phyloP scores from a whole-genome alignment of 2,329 filamentous ascomycete genomes.

The Sporothrix protearum region DNA sequence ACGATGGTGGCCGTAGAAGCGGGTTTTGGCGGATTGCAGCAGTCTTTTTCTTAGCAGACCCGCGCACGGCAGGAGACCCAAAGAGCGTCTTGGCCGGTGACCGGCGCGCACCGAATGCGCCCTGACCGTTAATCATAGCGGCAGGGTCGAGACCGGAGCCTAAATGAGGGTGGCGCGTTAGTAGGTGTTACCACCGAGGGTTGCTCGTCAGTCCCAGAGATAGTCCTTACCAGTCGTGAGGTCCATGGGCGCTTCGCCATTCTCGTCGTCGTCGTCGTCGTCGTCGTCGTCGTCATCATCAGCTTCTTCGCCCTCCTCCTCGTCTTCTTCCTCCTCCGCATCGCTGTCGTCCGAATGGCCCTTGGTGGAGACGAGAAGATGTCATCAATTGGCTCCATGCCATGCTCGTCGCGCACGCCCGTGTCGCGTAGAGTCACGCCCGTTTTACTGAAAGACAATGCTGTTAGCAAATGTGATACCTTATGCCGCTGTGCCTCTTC shows the following conservation, averaged over 20 bases:
- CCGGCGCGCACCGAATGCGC: conserved; percentile 47
- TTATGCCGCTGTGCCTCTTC: too few species aligned
- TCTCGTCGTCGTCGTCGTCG: conserved; percentile 37
- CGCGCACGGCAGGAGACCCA: conserved; percentile 55
- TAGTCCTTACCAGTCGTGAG: conserved; percentile 39
- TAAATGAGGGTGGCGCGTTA: conserved; percentile 30
- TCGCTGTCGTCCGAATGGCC: conserved; percentile 32
- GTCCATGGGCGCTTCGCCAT: conserved; percentile 48
- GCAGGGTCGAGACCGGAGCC: conserved; percentile 53
- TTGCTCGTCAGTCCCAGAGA: neutral
- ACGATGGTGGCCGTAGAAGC: conserved; percentile 53
- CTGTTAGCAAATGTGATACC: neutral
- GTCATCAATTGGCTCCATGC: conserved; percentile 80
- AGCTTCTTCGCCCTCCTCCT: conserved; percentile 35
- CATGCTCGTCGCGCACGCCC: conserved; percentile 82
- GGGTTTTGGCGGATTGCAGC: conserved; percentile 42
- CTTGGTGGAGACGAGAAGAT: conserved; percentile 84
- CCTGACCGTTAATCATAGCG: conserved; percentile 50
- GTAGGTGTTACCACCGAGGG: neutral
- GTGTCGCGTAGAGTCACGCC: conserved; percentile 76
- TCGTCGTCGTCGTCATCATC: conserved; percentile 30
- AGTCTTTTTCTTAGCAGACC: conserved; percentile 1
- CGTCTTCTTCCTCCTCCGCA: conserved; percentile 34
- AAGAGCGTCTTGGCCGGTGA: conserved; percentile 64
- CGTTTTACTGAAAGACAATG: conserved; percentile 65